These are phyloP conservation scores for Ramaria sp. DNA, from an alignment of 768 basidiomycete species.

Conservation along the genomic window DNA sequence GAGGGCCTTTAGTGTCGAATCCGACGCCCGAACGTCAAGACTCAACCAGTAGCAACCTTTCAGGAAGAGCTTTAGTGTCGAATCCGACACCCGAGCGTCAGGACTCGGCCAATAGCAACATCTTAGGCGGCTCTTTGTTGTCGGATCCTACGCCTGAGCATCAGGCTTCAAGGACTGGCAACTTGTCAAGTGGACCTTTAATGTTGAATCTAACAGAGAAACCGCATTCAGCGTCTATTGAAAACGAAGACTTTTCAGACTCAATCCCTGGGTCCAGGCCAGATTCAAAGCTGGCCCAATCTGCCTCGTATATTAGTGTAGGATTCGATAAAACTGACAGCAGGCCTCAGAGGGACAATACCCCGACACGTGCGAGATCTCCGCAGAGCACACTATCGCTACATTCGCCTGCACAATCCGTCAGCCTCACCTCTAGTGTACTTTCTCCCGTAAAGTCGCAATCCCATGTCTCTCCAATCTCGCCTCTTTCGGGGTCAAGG, in stretches of 20 bases:
- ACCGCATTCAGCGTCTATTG: background rate
- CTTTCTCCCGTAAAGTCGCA: too few species aligned
- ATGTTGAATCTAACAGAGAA: background rate
- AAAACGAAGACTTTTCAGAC: slow-evolving; percentile 29
- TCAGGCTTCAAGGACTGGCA: background rate
- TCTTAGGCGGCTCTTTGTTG: too few species aligned
- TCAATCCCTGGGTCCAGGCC: slow-evolving; percentile 26
- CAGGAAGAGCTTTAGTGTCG: background rate
- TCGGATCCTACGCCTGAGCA: background rate
- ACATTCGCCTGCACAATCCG: background rate
- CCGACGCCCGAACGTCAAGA: background rate
- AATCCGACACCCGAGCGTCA: background rate
- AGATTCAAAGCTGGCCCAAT: slow-evolving; percentile 27
- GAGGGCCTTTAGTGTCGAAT: background rate
- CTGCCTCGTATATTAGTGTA: background rate
- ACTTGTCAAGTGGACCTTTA: background rate
- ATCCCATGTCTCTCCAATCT: too few species aligned
- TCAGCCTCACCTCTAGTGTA: background rate
- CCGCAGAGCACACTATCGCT: background rate
- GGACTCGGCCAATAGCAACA: background rate
- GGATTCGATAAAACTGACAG: background rate
- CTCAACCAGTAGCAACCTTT: background rate
- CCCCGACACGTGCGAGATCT: background rate
- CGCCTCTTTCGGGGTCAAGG: too few species aligned
- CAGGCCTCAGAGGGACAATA: background rate